Percentiles rank a stretch among this genome's conserved stretches.
Evolutionary conservation across 75 land plant genomes (phyloP).

Genomic region (Picea glauca): DNA sequence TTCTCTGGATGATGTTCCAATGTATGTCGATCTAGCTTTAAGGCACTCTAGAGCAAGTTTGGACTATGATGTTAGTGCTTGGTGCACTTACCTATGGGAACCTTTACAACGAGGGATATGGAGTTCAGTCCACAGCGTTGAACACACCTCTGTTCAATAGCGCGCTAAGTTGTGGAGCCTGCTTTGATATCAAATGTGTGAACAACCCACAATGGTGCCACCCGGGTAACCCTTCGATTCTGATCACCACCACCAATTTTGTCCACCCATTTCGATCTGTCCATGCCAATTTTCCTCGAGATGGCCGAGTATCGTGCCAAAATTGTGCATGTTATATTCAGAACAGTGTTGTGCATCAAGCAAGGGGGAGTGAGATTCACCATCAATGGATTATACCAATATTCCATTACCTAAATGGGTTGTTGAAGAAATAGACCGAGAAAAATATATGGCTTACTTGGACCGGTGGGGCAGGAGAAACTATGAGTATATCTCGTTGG

Average conservation of each 20-base stretch:
- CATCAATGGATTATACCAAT: no score
- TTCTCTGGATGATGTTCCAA: no score
- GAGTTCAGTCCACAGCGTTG: constrained; percentile 37
- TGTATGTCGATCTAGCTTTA: no score
- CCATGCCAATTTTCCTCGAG: constrained; percentile 31
- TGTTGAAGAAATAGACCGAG: no score
- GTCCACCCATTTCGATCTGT: constrained; percentile 61
- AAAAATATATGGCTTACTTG: no score
- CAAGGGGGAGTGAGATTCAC: no score
- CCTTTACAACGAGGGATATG: constrained; percentile 37
- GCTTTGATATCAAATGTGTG: constrained; percentile 49
- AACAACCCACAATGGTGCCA: constrained; percentile 40
- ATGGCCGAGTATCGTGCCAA: constrained; percentile 44
- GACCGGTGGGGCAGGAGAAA: no score
- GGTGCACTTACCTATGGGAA: constrained; percentile 57
- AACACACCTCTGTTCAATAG: constrained; percentile 40
- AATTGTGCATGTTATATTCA: constrained; percentile 39
- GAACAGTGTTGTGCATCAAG: constrained; percentile 3
- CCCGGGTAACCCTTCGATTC: constrained; percentile 26
- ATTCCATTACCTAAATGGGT: no score
- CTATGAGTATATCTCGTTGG: no score
- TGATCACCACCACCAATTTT: constrained; percentile 48
- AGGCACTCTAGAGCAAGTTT: no score
- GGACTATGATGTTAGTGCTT: no score
- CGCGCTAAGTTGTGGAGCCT: constrained; percentile 45